These are phyloP conservation scores for Avena atlantica DNA, from an alignment of 176 grass and related monocot species.

Conservation along the genomic window DNA sequence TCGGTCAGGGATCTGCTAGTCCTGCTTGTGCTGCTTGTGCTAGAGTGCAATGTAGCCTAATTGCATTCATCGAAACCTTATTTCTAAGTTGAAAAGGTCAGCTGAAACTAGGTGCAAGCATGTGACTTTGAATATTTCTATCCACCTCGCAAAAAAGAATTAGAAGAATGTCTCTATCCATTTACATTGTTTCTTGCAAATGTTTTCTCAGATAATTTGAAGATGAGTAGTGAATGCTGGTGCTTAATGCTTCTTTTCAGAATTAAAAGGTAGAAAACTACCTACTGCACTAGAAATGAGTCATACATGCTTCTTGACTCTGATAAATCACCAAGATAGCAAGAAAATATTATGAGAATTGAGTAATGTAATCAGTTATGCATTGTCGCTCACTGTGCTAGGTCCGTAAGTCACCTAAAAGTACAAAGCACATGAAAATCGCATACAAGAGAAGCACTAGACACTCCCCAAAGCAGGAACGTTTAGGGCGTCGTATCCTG, in stretches of 20 bases:
- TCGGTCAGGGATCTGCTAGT: neutral
- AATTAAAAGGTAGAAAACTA: neutral
- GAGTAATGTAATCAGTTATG: neutral
- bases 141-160: too few relatives aligned
- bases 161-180: conserved; percentile 3
- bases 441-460: neutral
- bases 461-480: neutral
- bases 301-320: neutral
- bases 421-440: neutral
- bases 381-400: neutral
- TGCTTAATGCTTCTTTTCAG: neutral
- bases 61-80: conserved; percentile 18
- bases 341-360: conserved; percentile 16
- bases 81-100: conserved; percentile 17
- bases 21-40: neutral
- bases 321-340: neutral
- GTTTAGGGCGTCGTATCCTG: neutral
- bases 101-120: conserved; percentile 35
- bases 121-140: neutral
- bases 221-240: conserved; percentile 17
- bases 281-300: neutral
- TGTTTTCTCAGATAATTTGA: neutral
- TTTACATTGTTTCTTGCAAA: conserved; percentile 6
- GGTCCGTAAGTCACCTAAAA: conserved; percentile 21
- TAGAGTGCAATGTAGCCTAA: conserved; percentile 33